Evolutionary conservation across 495 filamentous ascomycete species (phyloP), one percentile per base, ranked within the genome.

Genomic region (Sporormia fimetaria): DNA sequence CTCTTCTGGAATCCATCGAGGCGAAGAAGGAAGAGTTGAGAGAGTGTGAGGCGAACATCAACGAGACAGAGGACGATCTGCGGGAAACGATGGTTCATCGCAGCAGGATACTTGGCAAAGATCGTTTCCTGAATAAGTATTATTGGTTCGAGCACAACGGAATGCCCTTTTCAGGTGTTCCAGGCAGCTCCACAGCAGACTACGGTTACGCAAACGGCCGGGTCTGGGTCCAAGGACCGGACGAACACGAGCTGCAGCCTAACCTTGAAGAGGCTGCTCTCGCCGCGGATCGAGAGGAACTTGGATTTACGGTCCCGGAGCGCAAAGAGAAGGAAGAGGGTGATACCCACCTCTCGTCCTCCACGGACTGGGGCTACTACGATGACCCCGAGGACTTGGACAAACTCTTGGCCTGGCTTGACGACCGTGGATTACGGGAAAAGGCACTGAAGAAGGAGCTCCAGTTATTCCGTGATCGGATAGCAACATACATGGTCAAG

Each of bases 101-200:
- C 35, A 94, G 87, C 10, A 77, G 80, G 40, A 76, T 85, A 37
- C 70, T 98, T 8, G 90, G 90, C 30, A 83, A 85, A 47, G 90
- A 98, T 58, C 75, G 90, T 17, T 98, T 93, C 67, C 94, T 84
- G 76, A 98, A 96, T 56, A 82, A 87, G 15, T 98, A 96, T 57
- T 95, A 87, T 68, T 98, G 88, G 88, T 94, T 95, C 57, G 90
- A 98, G 62, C 81, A 87, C 25, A 98, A 96, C 56, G 90, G 87
- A 20, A 95, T 96, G 90, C 92, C 90, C 1, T 94, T 84, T 57
- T 85, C 68, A 32, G 92, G 92, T 2, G 66, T 94, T 42, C 88
- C 87, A 0, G 69, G 73, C 46, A 90, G 84, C 62, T 95, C 87
- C 4, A 96, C 87, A 3, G 78, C 86, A 1, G 68, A 78, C 26